A percentile compares a stretch with the other conserved stretches of the same genome.
These are phyloP conservation scores for Pisolithus albus DNA, from an alignment of 768 basidiomycete species.

Conservation along the genomic window DNA sequence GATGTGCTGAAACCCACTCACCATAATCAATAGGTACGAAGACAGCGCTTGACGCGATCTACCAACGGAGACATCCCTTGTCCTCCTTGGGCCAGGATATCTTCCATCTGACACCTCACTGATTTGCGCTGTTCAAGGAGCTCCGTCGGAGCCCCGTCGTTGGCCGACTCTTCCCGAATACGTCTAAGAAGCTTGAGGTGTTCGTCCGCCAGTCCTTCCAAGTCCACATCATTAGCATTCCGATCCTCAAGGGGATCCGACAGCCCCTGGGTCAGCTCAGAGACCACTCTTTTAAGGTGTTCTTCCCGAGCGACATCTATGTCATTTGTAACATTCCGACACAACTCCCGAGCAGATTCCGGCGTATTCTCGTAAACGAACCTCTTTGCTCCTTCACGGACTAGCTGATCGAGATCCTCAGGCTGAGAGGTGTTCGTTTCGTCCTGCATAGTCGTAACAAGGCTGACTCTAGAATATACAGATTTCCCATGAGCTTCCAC, in stretches of 20 bases:
- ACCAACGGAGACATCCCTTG: neutral
- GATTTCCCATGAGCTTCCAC: neutral
- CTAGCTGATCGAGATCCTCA: neutral
- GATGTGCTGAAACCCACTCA: too few relatives aligned
- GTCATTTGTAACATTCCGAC: neutral
- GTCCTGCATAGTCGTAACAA: neutral
- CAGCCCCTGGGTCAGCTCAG: neutral
- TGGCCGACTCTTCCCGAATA: neutral
- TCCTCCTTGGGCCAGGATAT: neutral
- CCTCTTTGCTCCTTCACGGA: neutral
- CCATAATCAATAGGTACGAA: neutral
- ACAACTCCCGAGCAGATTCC: neutral
- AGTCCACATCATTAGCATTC: neutral
- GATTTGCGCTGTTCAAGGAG: neutral
- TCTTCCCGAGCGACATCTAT: neutral
- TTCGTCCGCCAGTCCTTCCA: neutral
- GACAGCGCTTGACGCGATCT: neutral
- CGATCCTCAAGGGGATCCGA: neutral
- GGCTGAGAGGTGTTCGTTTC: neutral
- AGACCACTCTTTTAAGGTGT: neutral
- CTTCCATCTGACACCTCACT: neutral
- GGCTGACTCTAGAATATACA: neutral
- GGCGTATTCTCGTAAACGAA: neutral
- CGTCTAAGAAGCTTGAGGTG: neutral
- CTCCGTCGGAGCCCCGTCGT: neutral